A percentile compares a stretch with the other conserved stretches of the same genome.
phyloP scores from a whole-genome alignment of 192 early-diverging fungal species.

The Cetraspora pellucida region DNA sequence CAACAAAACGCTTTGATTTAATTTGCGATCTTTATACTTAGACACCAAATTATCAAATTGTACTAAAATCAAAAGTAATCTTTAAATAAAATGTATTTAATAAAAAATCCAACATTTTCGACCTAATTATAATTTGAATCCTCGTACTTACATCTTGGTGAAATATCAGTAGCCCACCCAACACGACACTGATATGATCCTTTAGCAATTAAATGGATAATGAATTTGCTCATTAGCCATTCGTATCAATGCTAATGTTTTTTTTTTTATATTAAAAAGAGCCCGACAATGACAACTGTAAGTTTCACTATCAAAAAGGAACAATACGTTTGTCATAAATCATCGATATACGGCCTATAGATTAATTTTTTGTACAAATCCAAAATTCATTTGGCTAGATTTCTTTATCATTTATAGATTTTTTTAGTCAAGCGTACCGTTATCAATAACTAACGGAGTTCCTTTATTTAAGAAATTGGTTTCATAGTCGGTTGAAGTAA shows the following conservation, averaged over 20 bases:
- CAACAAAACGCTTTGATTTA: conserved; percentile 45
- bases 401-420: background rate
- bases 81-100: conserved; percentile 6
- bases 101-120: background rate
- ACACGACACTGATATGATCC: conserved; percentile 77
- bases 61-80: conserved; percentile 45
- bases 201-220: conserved; percentile 32
- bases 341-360: no score
- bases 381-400: background rate
- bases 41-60: conserved; percentile 72
- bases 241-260: background rate
- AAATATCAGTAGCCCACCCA: conserved; percentile 74
- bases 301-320: no score
- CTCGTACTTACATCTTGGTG: conserved; percentile 56
- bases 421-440: conserved; percentile 35
- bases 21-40: conserved; percentile 64
- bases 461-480: conserved; percentile 36
- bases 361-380: background rate
- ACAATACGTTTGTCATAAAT: no score
- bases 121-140: conserved; percentile 12
- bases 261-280: background rate
- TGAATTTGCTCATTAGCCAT: background rate
- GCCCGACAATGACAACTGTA: no score
- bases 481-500: conserved; percentile 42
- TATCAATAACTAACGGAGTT: conserved; percentile 46